These are phyloP conservation scores for Penstemon newberryi DNA, from an alignment of 257 asterid genomes.

Conservation along the genomic window DNA sequence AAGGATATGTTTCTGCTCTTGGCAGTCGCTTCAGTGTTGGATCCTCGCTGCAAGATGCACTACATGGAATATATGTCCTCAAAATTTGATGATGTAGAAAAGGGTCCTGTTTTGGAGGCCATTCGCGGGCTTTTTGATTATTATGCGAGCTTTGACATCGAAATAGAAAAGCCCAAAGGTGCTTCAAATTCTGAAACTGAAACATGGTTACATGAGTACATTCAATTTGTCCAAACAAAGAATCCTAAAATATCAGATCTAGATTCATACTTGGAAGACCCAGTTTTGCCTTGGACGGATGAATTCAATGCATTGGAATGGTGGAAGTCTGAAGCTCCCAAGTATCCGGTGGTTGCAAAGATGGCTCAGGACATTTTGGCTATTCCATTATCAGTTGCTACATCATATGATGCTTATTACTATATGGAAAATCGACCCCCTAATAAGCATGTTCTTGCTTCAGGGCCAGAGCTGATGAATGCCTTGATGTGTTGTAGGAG, in stretches of 20 bases:
- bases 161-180: neutral
- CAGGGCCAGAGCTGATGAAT: slow-evolving; percentile 11
- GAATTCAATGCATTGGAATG: slow-evolving; percentile 22
- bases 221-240: neutral
- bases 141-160: neutral
- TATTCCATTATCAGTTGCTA: slow-evolving; percentile 27
- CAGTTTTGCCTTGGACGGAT: slow-evolving; percentile 15
- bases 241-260: neutral
- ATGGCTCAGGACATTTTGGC: slow-evolving; percentile 29
- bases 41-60: slow-evolving; percentile 1
- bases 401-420: slow-evolving; percentile 20
- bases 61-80: neutral
- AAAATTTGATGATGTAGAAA: neutral
- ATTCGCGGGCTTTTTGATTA: neutral
- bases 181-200: neutral
- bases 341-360: slow-evolving; percentile 20
- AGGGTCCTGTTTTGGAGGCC: neutral
- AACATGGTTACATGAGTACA: neutral
- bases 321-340: slow-evolving; percentile 20
- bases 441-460: neutral
- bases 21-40: neutral
- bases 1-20: neutral
- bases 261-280: slow-evolving; percentile 25
- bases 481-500: slow-evolving; percentile 28
- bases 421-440: slow-evolving; percentile 7